Percentiles rank a stretch among this genome's conserved stretches.
Evolutionary conservation across 2,329 filamentous ascomycete species (phyloP).

Genomic region (Venturia carpophila): DNA sequence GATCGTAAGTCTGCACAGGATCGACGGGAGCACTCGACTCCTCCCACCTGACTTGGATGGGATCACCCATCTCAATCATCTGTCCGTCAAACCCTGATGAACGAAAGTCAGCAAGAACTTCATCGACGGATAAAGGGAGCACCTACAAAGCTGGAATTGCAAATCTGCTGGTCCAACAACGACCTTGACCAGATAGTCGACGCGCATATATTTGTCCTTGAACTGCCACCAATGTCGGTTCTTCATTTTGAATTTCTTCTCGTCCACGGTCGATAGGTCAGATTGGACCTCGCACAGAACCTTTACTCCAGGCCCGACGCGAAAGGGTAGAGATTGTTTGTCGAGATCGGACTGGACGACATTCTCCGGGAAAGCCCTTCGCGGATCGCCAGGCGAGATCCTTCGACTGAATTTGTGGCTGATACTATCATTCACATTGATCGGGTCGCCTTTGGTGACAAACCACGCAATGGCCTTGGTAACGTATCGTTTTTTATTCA

Average conservation of each 20-base stretch:
- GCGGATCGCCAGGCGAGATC: constrained; percentile 28
- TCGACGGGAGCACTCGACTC: not conserved
- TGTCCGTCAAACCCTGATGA: constrained; percentile 26
- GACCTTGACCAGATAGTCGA: constrained; percentile 33
- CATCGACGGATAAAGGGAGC: not conserved
- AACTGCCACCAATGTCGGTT: constrained; percentile 32
- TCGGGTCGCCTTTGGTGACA: constrained; percentile 31
- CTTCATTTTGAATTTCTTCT: constrained; percentile 29
- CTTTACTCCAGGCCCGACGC: constrained; percentile 27
- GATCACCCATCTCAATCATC: constrained; percentile 29
- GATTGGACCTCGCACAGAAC: constrained; percentile 32
- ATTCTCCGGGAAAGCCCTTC: constrained; percentile 28
- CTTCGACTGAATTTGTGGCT: constrained; percentile 30
- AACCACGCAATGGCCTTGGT: constrained; percentile 33
- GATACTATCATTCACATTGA: constrained; percentile 29
- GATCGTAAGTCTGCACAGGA: not conserved
- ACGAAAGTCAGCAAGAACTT: constrained; percentile 1
- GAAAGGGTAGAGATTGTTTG: constrained; percentile 24
- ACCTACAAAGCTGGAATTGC: constrained; percentile 32
- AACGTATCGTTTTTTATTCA: constrained; percentile 32
- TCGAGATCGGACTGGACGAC: constrained; percentile 28
- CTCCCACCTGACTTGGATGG: constrained; percentile 32
- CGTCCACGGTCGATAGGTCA: constrained; percentile 28
- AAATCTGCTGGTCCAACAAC: constrained; percentile 34
- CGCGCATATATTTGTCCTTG: constrained; percentile 29